Evolutionary conservation across 805 yeast species (phyloP).

Genomic region (Clavispora vitiphila): DNA sequence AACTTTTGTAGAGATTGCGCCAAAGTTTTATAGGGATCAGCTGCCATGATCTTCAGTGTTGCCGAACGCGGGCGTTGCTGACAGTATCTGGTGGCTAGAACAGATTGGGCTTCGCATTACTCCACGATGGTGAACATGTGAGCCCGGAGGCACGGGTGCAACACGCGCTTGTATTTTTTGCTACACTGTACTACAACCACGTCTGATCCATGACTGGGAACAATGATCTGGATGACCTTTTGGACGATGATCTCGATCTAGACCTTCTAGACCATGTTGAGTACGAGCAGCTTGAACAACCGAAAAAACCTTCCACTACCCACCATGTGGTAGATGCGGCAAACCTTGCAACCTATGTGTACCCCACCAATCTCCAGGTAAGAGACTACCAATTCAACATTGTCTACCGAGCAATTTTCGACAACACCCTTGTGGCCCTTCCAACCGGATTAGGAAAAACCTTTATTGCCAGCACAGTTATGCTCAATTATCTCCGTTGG

Average conservation of each 20-base stretch:
- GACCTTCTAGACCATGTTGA: constrained; percentile 1
- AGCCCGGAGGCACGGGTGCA: background rate
- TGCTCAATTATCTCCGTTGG: constrained; percentile 89
- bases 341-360: constrained; percentile 47
- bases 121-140: background rate
- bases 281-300: background rate
- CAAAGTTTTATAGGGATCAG: constrained; percentile 24
- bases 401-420: constrained; percentile 62
- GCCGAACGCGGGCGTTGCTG: no score
- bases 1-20: constrained; percentile 19
- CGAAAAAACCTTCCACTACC: background rate
- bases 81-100: no score
- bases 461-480: constrained; percentile 89
- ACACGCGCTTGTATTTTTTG: background rate
- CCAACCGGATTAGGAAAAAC: constrained; percentile 99
- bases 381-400: constrained; percentile 89
- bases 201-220: background rate
- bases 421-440: constrained; percentile 78
- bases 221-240: constrained; percentile 7
- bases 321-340: constrained; percentile 7
- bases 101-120: no score
- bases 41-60: no score
- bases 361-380: constrained; percentile 79
- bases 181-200: background rate
- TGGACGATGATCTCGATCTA: constrained; percentile 14